Evolutionary conservation across 768 basidiomycete species (phyloP), one percentile per base, ranked within the genome.

Genomic region (Podaxis mareebaensis): DNA sequence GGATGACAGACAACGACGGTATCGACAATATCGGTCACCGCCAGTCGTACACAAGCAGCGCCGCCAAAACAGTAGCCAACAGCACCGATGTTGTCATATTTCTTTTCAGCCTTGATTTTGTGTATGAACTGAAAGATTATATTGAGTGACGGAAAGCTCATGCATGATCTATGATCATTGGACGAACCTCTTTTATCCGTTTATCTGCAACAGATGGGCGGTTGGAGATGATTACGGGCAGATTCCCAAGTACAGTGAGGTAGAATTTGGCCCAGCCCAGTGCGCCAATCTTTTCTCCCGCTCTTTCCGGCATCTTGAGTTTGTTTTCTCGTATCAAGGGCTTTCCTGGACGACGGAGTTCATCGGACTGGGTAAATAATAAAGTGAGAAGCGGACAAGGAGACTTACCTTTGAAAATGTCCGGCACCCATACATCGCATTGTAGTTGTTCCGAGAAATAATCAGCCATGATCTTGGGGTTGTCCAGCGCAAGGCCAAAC

Each of bases 341-440:
- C 24, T 66, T 67, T 26, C 79, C 77, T 78, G 61, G 22, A 22
- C 13, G 15, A 12, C 24, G 42, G 33, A 22, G n/a, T 59, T n/a
- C 3, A 52, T 57, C 40, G 36, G 33, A 17, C 17, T 52, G 33
- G 0, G 33, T 33, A 6, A 57, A 46, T 15, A 11, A 20, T 13
- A 59, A 26, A 7, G 38, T 42, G 6, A 46, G 30, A 60, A 36
- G 1, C 40, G 38, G 42, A 24, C 44, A 59, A n/a, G 85, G 64
- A 48, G 85, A 68, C 20, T 79, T 79, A 83, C 86, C 87, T 64
- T 76, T 70, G 66, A 87, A 89, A 53, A 85, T 71, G 72, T 89
- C 85, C 8, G 87, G 87, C 17, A 86, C 77, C 82, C 84, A 89
- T 17, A 87, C 86, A 66, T 89, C 87, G 65, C 86, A 84, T 17